Percentiles rank a stretch among this genome's conserved stretches.
These are phyloP conservation scores for Diophrys appendiculata DNA, from an alignment of 73 alveolate species.

Conservation along the genomic window DNA sequence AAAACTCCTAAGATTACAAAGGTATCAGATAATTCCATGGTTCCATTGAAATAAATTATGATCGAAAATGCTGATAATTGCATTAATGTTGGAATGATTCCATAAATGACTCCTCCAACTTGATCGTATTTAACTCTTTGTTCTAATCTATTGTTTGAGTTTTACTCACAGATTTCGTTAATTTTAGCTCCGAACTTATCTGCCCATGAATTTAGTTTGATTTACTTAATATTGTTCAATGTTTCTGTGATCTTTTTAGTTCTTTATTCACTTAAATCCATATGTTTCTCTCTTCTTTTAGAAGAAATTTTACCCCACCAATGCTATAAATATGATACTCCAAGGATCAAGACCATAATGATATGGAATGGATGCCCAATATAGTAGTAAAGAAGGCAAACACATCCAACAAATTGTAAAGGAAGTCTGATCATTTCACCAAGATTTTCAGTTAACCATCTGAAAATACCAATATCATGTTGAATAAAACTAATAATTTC, in stretches of 20 bases:
- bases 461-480: conserved; percentile 62
- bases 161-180: conserved; percentile 37
- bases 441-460: conserved; percentile 31
- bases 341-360: conserved; percentile 57
- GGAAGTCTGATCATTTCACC: conserved; percentile 70
- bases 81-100: no score
- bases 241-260: conserved; percentile 81
- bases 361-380: conserved; percentile 74
- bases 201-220: conserved; percentile 84
- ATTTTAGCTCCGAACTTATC: conserved; percentile 68
- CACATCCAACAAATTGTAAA: conserved; percentile 50
- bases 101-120: no score
- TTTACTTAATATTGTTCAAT: conserved; percentile 65
- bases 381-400: conserved; percentile 61
- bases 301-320: conserved; percentile 55
- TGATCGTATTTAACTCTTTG: no score
- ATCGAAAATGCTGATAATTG: no score
- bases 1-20: no score
- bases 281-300: conserved; percentile 58
- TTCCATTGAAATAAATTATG: no score
- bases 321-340: conserved; percentile 56
- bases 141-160: no score
- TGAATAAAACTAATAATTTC: conserved; percentile 80
- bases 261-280: conserved; percentile 69
- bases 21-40: no score